Base-by-base conservation (phyloP, 192 early-diverging fungal species). In the Obelidium mucronatum region DNA sequence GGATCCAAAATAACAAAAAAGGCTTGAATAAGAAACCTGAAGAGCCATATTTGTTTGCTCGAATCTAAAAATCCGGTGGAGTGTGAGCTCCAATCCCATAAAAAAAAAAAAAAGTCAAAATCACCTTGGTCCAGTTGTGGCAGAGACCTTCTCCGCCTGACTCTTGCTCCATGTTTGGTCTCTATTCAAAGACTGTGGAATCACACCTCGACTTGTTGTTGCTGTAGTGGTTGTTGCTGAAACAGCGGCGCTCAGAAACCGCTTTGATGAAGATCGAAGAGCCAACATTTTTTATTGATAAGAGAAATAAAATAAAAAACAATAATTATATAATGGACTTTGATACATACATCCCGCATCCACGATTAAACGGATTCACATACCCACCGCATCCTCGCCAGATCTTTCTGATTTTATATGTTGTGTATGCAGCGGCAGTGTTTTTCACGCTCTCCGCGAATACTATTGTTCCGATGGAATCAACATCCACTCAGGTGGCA, bases 31-130 rank as follows among this genome's bases (percentile, higher is more conserved):
- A n/a, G n/a, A 64, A 81, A 93, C 93, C 84, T 98, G 96, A n/a
- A 86, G 84, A 39, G 81, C 81, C 40, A 96, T 78, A 73, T 96
- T 91, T 31, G 85, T 90, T 78, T 96, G 93, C 51, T 95, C 92
- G 82, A 96, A 98, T 73, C 82, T 83, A n/a, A 5, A 22, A 17
- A 13, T 17, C 28, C 24, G 13, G n/a, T 19, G 35, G 11, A 13
- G 34, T 15, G 35, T 31, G 13, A 69, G 42, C 35, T 2, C 17
- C 54, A 24, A 0, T 6, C 52, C 33, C 35, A n/a, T 37, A 11
- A 36, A 42, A 44, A 44, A 56, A 59, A 24, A 26, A 26, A 72
- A 35, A 19, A 36, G 19, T 13, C 15, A 30, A 37, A 59, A 59
- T 24, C 33, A 82, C 76, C 94, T 88, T 54, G 94, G 93, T 33